Conservation (phyloP, 495 filamentous ascomycete genomes). For the Platismatia glauca region DNA sequence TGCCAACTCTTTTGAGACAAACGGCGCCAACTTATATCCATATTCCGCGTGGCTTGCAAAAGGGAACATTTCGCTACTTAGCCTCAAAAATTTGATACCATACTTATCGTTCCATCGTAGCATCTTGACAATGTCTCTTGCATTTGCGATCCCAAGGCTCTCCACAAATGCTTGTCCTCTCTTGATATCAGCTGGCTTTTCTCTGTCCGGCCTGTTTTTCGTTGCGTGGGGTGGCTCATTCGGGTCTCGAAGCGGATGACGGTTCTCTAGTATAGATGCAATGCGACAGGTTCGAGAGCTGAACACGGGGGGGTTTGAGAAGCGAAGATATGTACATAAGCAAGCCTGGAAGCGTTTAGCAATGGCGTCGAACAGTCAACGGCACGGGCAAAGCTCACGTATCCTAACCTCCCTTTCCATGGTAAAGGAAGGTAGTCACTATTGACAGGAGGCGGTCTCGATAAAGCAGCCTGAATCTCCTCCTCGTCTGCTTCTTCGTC, state of each 20-base stretch:
- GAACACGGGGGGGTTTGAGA: slow-evolving; percentile 78
- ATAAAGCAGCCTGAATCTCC: slow-evolving; percentile 33
- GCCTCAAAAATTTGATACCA: slow-evolving; percentile 82
- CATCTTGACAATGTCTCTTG: slow-evolving; percentile 74
- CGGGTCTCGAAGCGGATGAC: slow-evolving; percentile 68
- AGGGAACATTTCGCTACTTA: slow-evolving; percentile 94
- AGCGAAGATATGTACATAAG: slow-evolving; percentile 85
- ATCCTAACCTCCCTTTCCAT: slow-evolving; percentile 88
- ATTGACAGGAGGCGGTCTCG: slow-evolving; percentile 69
- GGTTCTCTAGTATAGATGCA: slow-evolving; percentile 79
- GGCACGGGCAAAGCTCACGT: slow-evolving; percentile 47
- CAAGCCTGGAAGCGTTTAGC: slow-evolving; percentile 52
- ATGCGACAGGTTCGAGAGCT: slow-evolving; percentile 88
- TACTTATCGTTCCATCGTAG: slow-evolving; percentile 90
- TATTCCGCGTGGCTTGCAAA: slow-evolving; percentile 84
- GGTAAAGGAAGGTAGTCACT: slow-evolving; percentile 80
- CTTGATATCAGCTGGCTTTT: slow-evolving; percentile 50
- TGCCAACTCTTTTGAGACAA: slow-evolving; percentile 69
- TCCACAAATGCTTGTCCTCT: slow-evolving; percentile 66
- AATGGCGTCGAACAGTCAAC: background rate
- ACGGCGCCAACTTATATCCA: slow-evolving; percentile 79
- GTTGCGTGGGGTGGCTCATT: slow-evolving; percentile 66
- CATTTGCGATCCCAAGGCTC: slow-evolving; percentile 70
- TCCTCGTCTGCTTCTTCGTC: slow-evolving; percentile 42
- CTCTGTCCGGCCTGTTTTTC: slow-evolving; percentile 74